Conservation (phyloP, 495 filamentous ascomycete species). For the Aspergillus mulundensis region DNA sequence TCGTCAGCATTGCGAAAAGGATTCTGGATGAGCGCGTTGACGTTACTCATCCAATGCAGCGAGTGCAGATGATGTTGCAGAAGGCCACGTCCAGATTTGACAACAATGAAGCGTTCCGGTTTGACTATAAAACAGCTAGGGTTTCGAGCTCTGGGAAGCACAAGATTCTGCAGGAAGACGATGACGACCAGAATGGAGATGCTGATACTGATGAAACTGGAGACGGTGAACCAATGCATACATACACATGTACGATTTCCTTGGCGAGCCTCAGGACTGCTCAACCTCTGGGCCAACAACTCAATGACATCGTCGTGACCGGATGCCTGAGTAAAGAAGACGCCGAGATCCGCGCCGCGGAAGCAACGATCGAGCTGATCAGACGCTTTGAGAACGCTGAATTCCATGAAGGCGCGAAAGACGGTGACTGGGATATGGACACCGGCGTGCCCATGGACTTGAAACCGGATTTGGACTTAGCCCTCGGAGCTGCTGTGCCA, state of each 20-base stretch:
- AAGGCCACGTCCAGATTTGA: constrained; percentile 11
- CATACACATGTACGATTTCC: constrained; percentile 5
- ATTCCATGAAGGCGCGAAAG: background rate
- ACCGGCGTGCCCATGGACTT: background rate
- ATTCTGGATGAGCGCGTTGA: constrained; percentile 57
- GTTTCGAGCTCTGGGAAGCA: background rate
- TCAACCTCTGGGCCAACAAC: background rate
- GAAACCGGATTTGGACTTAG: background rate
- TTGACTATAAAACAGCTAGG: background rate
- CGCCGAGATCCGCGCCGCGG: constrained; percentile 27
- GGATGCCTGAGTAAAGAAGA: constrained; percentile 24
- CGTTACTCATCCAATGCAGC: constrained; percentile 71
- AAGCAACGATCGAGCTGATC: constrained; percentile 16
- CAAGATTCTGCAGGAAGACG: background rate
- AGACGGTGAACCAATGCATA: background rate
- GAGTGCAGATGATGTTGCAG: constrained; percentile 55
- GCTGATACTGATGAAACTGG: constrained; percentile 3
- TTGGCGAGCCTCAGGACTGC: background rate
- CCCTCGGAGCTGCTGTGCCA: background rate
- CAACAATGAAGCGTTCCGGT: background rate
- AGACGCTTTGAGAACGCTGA: background rate
- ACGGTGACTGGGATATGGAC: background rate
- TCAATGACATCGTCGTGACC: constrained; percentile 8
- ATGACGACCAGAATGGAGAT: background rate
- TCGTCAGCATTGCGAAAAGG: constrained; percentile 59